Evolutionary conservation across 75 land plant species (phyloP).

Genomic region (Larix kaempferi): DNA sequence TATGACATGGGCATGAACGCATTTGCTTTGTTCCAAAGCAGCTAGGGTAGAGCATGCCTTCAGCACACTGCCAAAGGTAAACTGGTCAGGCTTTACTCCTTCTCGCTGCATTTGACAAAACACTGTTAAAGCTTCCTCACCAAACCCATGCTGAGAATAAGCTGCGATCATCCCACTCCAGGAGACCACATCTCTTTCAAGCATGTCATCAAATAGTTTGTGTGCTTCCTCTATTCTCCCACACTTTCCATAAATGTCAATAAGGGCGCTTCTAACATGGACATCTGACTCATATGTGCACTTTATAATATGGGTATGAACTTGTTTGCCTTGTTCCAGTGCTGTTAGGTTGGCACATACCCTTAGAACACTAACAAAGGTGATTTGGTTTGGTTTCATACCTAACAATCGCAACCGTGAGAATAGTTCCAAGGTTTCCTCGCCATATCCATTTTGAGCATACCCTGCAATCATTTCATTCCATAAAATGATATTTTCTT

Average conservation of each 20-base stretch:
- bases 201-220: slow-evolving; percentile 39
- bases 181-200: slow-evolving; percentile 42
- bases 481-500: slow-evolving; percentile 54
- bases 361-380: slow-evolving; percentile 35
- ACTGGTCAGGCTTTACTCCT: slow-evolving; percentile 64
- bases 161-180: slow-evolving; percentile 81
- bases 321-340: slow-evolving; percentile 33
- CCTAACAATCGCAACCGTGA: slow-evolving; percentile 24
- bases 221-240: slow-evolving; percentile 46
- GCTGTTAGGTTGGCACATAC: slow-evolving; percentile 44
- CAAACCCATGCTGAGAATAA: slow-evolving; percentile 73
- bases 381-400: slow-evolving; percentile 43
- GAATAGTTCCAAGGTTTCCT: slow-evolving; percentile 27
- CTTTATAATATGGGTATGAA: slow-evolving; percentile 19
- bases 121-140: slow-evolving; percentile 56
- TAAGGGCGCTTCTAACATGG: slow-evolving; percentile 55
- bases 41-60: slow-evolving; percentile 54
- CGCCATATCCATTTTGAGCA: slow-evolving; percentile 33
- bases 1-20: slow-evolving; percentile 36
- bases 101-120: slow-evolving; percentile 49
- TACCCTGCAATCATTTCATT: slow-evolving; percentile 62
- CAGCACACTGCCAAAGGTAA: slow-evolving; percentile 69
- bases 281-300: slow-evolving; percentile 25
- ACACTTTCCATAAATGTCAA: slow-evolving; percentile 57
- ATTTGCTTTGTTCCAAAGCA: slow-evolving; percentile 37